Conservation (phyloP, 768 basidiomycete species). For the Podaxis carcinomalis region DNA sequence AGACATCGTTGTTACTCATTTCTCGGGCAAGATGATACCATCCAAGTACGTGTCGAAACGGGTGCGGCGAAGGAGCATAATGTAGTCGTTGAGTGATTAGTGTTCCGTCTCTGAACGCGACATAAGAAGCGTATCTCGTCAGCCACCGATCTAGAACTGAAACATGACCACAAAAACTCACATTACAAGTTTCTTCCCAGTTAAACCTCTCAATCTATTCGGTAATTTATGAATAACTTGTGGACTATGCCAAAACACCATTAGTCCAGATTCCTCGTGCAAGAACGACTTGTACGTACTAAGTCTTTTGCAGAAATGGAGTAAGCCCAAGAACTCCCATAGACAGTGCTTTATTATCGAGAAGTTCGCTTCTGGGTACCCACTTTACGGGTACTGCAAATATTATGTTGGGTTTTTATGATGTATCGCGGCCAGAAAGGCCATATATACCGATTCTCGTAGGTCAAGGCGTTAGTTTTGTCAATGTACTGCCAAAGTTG, state of each 20-base stretch:
- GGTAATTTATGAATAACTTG: conserved; percentile 61
- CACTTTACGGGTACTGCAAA: neutral
- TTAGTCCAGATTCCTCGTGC: neutral
- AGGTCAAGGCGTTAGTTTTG: neutral
- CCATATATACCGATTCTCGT: conserved; percentile 3
- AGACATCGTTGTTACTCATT: conserved; percentile 49
- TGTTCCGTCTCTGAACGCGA: conserved; percentile 66
- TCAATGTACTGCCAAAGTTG: too few relatives aligned
- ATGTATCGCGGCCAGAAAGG: neutral
- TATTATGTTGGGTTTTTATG: neutral
- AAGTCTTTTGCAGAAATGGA: conserved; percentile 66
- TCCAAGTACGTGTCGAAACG: conserved; percentile 66
- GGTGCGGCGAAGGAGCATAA: conserved; percentile 61
- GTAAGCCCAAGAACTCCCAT: conserved; percentile 75
- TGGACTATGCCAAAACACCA: conserved; percentile 39
- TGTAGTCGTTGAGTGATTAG: conserved; percentile 82
- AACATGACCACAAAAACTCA: conserved; percentile 27
- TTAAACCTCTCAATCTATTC: conserved; percentile 53
- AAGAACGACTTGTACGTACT: conserved; percentile 31
- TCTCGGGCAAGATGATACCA: conserved; percentile 74
- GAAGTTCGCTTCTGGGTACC: neutral
- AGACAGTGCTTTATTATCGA: conserved; percentile 9
- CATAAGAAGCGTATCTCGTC: neutral
- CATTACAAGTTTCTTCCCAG: conserved; percentile 74
- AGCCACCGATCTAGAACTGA: neutral